These are phyloP conservation scores for Colletotrichum sp. DNA, from an alignment of 2,329 filamentous ascomycete genomes.

Conservation along the genomic window DNA sequence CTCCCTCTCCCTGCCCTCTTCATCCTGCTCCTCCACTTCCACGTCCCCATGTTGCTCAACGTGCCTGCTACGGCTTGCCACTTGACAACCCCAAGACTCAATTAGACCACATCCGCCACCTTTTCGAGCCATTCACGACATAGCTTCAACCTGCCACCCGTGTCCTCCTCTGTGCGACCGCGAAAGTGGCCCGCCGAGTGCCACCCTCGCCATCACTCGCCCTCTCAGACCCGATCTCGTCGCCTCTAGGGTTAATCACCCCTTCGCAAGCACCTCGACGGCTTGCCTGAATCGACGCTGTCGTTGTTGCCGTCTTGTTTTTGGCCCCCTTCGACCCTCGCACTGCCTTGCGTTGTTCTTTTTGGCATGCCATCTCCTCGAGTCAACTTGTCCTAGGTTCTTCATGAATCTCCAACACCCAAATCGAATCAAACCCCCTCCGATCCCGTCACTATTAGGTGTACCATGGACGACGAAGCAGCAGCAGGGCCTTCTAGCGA, in stretches of 20 bases:
- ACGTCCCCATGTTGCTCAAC: not conserved
- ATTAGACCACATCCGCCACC: not conserved
- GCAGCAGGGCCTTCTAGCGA: conserved; percentile 24
- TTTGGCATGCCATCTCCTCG: not conserved
- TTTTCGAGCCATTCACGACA: not conserved
- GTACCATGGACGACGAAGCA: conserved; percentile 20
- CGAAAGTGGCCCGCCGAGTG: not conserved
- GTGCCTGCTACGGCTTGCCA: not conserved
- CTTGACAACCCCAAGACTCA: not conserved
- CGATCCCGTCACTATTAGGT: conserved; percentile 18
- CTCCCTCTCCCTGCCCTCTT: not conserved
- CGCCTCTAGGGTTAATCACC: not conserved
- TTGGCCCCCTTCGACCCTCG: not conserved
- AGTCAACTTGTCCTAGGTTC: not conserved
- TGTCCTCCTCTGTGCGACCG: not conserved
- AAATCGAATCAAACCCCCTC: not conserved
- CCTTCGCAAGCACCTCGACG: not conserved
- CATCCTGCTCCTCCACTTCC: not conserved
- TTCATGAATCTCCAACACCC: conserved; percentile 3
- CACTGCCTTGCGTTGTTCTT: not conserved
- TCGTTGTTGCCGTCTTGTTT: not conserved
- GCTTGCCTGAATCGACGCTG: not conserved
- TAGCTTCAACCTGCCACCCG: not conserved
- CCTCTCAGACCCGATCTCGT: not conserved
- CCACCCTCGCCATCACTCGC: not conserved